Conservation (phyloP, 495 filamentous ascomycete species). For the Antarctomyces pellizariae region DNA sequence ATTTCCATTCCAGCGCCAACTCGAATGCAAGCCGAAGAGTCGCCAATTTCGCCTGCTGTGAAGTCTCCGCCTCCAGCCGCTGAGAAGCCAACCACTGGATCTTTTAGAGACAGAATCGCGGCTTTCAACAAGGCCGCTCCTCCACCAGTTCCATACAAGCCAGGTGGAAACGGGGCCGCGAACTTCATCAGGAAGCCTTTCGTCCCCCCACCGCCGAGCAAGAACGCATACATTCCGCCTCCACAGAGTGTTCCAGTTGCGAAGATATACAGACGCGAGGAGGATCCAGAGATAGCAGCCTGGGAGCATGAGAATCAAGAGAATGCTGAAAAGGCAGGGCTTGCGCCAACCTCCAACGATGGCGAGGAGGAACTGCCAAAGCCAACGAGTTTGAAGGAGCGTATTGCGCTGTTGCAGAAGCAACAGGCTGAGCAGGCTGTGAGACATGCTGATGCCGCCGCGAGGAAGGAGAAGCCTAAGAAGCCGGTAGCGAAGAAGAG, state of each 20-base stretch:
- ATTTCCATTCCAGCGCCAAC: slow-evolving; percentile 9
- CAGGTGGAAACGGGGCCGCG: slow-evolving; percentile 32
- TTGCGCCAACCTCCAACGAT: slow-evolving; percentile 23
- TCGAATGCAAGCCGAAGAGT: slow-evolving; percentile 14
- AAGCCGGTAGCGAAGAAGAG: slow-evolving; percentile 52
- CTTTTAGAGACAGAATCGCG: slow-evolving; percentile 87
- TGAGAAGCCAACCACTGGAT: slow-evolving; percentile 52
- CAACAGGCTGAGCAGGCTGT: slow-evolving; percentile 75
- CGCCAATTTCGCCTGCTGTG: slow-evolving; percentile 8
- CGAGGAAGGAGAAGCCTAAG: slow-evolving; percentile 79
- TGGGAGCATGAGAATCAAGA: slow-evolving; percentile 32
- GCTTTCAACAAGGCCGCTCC: slow-evolving; percentile 85
- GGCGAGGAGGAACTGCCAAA: slow-evolving; percentile 60
- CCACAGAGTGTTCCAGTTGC: slow-evolving; percentile 37
- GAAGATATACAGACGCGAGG: slow-evolving; percentile 68
- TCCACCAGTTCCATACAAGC: slow-evolving; percentile 73
- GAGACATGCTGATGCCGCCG: slow-evolving; percentile 51
- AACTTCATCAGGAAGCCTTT: slow-evolving; percentile 96
- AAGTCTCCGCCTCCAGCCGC: slow-evolving; percentile 38
- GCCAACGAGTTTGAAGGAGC: slow-evolving; percentile 76
- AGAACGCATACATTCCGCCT: slow-evolving; percentile 72
- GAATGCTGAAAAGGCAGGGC: slow-evolving; percentile 32
- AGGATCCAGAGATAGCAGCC: slow-evolving; percentile 63
- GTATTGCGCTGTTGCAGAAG: slow-evolving; percentile 81
- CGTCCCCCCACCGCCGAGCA: slow-evolving; percentile 82